Conservation (phyloP, 495 filamentous ascomycete genomes). For the Penicillium egyptiacum region DNA sequence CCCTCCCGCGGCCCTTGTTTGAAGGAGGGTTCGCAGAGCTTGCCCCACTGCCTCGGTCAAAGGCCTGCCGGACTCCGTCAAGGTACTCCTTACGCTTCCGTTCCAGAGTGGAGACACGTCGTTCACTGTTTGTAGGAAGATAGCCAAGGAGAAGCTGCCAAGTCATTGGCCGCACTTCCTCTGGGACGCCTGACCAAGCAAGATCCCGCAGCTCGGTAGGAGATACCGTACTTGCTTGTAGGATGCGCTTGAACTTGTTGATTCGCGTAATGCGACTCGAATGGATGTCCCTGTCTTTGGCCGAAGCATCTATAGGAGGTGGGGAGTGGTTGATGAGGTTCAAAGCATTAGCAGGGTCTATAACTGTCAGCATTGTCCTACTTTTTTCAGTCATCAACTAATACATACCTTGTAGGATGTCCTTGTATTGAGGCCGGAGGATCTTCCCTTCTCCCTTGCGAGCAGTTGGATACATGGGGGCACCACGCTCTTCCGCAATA, state of each 20-base stretch:
- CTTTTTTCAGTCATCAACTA: conserved; percentile 1
- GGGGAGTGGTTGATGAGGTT: conserved; percentile 90
- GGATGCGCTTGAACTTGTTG: conserved; percentile 96
- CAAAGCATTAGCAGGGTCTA: conserved; percentile 91
- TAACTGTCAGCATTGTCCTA: conserved; percentile 12
- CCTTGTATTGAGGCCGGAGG: conserved; percentile 93
- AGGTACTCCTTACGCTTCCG: conserved; percentile 96
- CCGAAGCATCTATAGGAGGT: conserved; percentile 68
- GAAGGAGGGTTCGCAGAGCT: conserved; percentile 37
- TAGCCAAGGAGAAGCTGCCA: conserved; percentile 97
- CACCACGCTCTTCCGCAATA: conserved; percentile 85
- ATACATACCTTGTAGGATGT: conserved; percentile 72
- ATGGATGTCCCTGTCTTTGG: conserved; percentile 84
- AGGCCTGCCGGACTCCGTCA: conserved; percentile 92
- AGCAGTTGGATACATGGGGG: conserved; percentile 81
- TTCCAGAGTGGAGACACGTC: conserved; percentile 86
- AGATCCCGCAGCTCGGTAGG: conserved; percentile 77
- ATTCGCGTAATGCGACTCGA: conserved; percentile 88
- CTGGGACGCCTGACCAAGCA: conserved; percentile 90
- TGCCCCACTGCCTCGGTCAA: conserved; percentile 64
- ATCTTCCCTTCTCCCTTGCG: conserved; percentile 93
- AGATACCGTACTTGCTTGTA: conserved; percentile 88
- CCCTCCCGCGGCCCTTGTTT: conserved; percentile 56
- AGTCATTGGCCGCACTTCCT: conserved; percentile 95
- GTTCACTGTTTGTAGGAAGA: conserved; percentile 88